Base-by-base conservation (phyloP, 495 filamentous ascomycete genomes). In the Penicillium simplicissimum region DNA sequence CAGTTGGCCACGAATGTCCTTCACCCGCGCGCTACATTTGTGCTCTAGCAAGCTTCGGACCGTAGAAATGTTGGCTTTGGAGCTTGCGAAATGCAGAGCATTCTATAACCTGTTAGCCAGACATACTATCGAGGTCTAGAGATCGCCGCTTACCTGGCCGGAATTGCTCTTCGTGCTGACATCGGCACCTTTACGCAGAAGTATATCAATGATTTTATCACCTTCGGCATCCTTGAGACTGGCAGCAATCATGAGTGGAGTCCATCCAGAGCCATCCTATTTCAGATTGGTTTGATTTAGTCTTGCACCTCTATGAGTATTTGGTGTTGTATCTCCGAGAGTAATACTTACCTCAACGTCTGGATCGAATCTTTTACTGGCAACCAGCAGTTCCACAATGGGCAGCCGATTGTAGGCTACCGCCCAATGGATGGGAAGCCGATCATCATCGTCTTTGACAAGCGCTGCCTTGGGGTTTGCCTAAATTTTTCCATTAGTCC, bases 341-440 rank as follows among this genome's bases (percentile, higher is more conserved):
- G 17, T 11, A 43, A 45, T 3, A 23, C 62, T 21, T 42, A 92
- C 90, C 74, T 92, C 87, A 40, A 88, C 90, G 76, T 98, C 95
- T 0, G 90, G 87, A 73, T 98, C 93, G 66, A 98, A 97, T 62
- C 82, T 81, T 68, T 87, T 89, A 53, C 77, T 77, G 0, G 87
- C 76, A 21, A 83, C 71, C 4, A 99, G 81, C 25, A 93, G 70
- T 63, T 89, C 79, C 23, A 90, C 87, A 55, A 96, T 91, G 38
- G 85, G 81, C n/a, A 85, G 74, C 40, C 85, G 88, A 71, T 94
- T 96, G 74, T 89, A 89, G 45, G 93, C 95, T 14, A 86, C 85
- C 1, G 95, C 95, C 96, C 96, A 99, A 76, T 99, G 96, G 54
- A 98, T 87, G 0, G 96, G 90, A 23, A 97, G 84, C 52, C 95